Base-by-base conservation (phyloP, 352 stramenopile species). In the Globisporangium echinulatum region DNA sequence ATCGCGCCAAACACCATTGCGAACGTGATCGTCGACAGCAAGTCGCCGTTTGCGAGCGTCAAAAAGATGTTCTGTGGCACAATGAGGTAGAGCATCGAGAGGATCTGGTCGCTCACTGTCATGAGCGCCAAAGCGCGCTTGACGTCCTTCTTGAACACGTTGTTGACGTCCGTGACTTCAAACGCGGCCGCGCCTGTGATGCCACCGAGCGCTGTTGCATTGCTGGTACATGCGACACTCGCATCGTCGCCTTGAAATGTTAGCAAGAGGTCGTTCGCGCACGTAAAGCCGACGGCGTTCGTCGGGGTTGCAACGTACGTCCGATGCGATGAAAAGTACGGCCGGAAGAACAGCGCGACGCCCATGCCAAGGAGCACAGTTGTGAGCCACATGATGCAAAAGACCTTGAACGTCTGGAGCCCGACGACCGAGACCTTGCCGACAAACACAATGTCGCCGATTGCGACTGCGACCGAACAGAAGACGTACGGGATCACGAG, bases 401-500 rank as follows among this genome's bases (percentile, higher is more conserved):
- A 90, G 53, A 90, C 76, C 46, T 71, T 70, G 40, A 87, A 59
- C 11, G 85, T 94, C 61, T 88, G 75, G 8, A 77, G 55, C 9
- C 79, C 81, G n/a, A 94, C 68, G 17, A 88, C 68, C 6, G 78
- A 89, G 0, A 87, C 72, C 61, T 90, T 90, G 48, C 82, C 82
- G 3, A 90, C 75, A 44, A 82, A 85, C 42, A 94, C 71, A 40
- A 90, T 85, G 61, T 92, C 85, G 0, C 77, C 79, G 11, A 91
- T 81, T 33, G 81, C 81, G 10, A 94, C 79, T 0, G 82, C 78
- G 13, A 94, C 82, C 1, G 79, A 81, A 57, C 79, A 92, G 68
- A 94, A 94, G 4, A 92, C 81, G 57, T 91, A 87, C n/a, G 85
- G 85, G 11, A 94, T 61, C n/a, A 91, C 82, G 8, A 94, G 66